Evolutionary conservation across 164 flowering plant species (phyloP).

Genomic region (Annona squamosa): DNA sequence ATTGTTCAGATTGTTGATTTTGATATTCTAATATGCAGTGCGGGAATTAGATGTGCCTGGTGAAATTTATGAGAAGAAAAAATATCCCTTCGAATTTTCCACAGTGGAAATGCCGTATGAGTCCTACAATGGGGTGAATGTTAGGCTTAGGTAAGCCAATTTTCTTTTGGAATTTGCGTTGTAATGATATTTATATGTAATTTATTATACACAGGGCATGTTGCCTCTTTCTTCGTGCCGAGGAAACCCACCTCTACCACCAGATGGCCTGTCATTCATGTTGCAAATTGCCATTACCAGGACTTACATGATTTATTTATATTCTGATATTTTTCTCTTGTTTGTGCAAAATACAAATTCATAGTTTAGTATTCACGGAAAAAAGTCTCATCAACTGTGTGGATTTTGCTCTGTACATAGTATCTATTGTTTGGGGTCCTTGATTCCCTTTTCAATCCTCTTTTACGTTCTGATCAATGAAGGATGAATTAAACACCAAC

Average conservation of each 20-base stretch:
- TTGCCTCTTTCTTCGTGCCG: no score
- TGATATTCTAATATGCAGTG: constrained; percentile 39
- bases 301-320: not conserved
- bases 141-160: constrained; percentile 78
- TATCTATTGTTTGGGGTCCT: not conserved
- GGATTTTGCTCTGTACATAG: no score
- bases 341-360: not conserved
- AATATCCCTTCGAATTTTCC: constrained; percentile 91
- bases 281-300: not conserved
- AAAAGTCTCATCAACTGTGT: no score
- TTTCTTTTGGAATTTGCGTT: not conserved
- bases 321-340: not conserved
- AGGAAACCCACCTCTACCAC: no score
- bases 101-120: constrained; percentile 98
- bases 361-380: no score
- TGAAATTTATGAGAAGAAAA: constrained; percentile 85
- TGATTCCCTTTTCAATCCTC: not conserved
- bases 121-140: constrained; percentile 88
- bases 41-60: constrained; percentile 98
- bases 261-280: no score
- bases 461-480: not conserved
- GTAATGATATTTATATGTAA: not conserved
- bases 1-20: not conserved
- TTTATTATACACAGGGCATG: not conserved
- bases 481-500: no score